A percentile compares a stretch with the other conserved stretches of the same genome.
These are phyloP conservation scores for Phialophora tarda DNA, from an alignment of 2,329 filamentous ascomycete genomes.

Conservation along the genomic window DNA sequence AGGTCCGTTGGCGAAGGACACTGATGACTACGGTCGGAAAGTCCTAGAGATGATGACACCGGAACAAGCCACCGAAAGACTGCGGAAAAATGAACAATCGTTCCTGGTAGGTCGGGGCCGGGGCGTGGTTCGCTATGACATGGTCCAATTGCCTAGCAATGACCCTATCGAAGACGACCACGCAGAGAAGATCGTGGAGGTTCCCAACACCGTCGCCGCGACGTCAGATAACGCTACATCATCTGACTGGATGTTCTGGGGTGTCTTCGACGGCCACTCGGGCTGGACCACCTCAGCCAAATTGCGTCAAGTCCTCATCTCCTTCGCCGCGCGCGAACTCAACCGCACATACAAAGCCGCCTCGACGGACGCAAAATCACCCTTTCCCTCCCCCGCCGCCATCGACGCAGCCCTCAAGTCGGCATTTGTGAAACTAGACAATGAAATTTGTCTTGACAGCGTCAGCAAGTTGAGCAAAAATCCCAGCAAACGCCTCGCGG, in stretches of 20 bases:
- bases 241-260: conserved; percentile 99
- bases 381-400: conserved; percentile 74
- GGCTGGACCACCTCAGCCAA: conserved; percentile 99
- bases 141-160: conserved; percentile 93
- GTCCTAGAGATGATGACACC: conserved; percentile 96
- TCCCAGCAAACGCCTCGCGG: conserved; percentile 86
- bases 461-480: conserved; percentile 89
- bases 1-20: conserved; percentile 84
- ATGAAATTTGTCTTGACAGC: conserved; percentile 93
- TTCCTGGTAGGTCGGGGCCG: conserved; percentile 87
- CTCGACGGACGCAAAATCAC: conserved; percentile 57
- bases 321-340: conserved; percentile 88
- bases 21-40: conserved; percentile 80
- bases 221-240: conserved; percentile 61
- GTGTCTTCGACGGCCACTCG: conserved; percentile 95
- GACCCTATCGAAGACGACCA: conserved; percentile 98
- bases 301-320: conserved; percentile 88
- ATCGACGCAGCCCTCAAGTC: conserved; percentile 92
- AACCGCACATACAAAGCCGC: conserved; percentile 88
- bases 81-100: conserved; percentile 88
- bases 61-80: conserved; percentile 87
- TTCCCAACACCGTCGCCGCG: conserved; percentile 67
- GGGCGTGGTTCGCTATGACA: conserved; percentile 91
- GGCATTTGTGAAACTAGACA: conserved; percentile 84
- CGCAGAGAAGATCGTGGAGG: conserved; percentile 95